Percentiles rank a stretch among this genome's conserved stretches.
Evolutionary conservation across 2,329 filamentous ascomycete species (phyloP).

Genomic region (Colletotrichum tropicicola): DNA sequence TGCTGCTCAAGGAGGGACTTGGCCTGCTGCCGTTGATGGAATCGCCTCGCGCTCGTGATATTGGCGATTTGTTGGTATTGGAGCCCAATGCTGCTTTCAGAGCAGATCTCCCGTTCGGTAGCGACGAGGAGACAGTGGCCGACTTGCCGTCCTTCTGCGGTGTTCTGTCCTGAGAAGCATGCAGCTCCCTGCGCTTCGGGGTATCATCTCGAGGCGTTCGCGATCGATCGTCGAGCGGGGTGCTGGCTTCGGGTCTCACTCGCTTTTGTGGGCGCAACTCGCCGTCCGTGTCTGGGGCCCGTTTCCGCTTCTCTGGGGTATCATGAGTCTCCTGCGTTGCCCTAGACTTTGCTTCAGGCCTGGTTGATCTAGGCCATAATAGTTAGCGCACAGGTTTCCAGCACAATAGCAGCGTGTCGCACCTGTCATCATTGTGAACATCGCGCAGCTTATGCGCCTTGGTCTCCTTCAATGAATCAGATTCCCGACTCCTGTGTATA

Average conservation of each 20-base stretch:
- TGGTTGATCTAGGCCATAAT: slow-evolving; percentile 1
- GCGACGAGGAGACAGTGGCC: slow-evolving; percentile 35
- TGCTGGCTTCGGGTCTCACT: slow-evolving; percentile 48
- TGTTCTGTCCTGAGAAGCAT: slow-evolving; percentile 39
- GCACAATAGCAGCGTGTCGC: not conserved
- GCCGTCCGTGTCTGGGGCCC: slow-evolving; percentile 53
- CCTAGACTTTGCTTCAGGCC: slow-evolving; percentile 5
- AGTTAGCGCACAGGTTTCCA: not conserved
- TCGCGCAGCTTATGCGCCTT: slow-evolving; percentile 42
- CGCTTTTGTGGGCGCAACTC: slow-evolving; percentile 56
- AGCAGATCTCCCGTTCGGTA: slow-evolving; percentile 47
- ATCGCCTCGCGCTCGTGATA: slow-evolving; percentile 47
- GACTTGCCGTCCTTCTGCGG: slow-evolving; percentile 39
- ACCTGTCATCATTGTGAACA: slow-evolving; percentile 42
- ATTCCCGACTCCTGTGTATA: slow-evolving; percentile 34
- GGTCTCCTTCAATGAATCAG: slow-evolving; percentile 36
- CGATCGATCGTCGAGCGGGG: slow-evolving; percentile 41
- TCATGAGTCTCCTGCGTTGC: slow-evolving; percentile 18
- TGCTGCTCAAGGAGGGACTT: slow-evolving; percentile 42
- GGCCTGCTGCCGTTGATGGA: slow-evolving; percentile 54
- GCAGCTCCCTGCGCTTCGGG: slow-evolving; percentile 39
- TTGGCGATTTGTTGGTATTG: slow-evolving; percentile 42
- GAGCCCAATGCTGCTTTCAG: slow-evolving; percentile 40
- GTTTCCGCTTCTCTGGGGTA: slow-evolving; percentile 56
- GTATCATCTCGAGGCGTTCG: slow-evolving; percentile 44